Evolutionary conservation across 441 rosid genomes (phyloP).

Genomic region (Eutrema salsugineum): DNA sequence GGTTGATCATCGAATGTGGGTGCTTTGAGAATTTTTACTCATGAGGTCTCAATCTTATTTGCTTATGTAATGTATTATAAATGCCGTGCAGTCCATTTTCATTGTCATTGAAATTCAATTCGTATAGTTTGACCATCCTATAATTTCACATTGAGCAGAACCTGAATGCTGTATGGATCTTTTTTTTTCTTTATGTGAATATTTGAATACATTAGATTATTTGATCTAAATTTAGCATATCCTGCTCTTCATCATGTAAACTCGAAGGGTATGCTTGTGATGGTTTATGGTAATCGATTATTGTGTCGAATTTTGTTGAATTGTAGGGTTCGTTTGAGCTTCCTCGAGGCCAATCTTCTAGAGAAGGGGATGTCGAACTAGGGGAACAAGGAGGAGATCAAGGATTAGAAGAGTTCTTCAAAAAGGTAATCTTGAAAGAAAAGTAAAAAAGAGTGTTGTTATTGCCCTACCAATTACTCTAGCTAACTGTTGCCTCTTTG

Average conservation of each 20-base stretch:
- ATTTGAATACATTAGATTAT: background rate
- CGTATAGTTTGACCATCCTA: constrained; percentile 9
- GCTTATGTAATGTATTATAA: background rate
- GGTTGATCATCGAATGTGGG: constrained; percentile 5
- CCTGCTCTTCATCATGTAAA: background rate
- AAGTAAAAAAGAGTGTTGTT: background rate
- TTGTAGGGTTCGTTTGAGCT: constrained; percentile 85
- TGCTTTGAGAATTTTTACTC: constrained; percentile 4
- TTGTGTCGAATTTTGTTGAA: background rate
- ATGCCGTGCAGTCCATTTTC: background rate
- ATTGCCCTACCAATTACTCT: background rate
- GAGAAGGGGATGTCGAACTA: constrained; percentile 62
- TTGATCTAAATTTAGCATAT: background rate
- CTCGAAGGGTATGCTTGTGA: background rate
- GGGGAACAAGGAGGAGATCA: constrained; percentile 58
- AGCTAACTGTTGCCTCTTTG: constrained; percentile 4
- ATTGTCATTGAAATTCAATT: background rate
- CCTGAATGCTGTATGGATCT: background rate
- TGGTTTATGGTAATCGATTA: background rate
- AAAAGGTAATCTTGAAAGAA: constrained; percentile 52
- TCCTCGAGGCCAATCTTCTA: constrained; percentile 66
- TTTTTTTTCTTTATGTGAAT: background rate
- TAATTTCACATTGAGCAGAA: background rate
- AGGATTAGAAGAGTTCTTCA: constrained; percentile 86
- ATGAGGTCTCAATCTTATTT: background rate